Evolutionary conservation across 1,284 basidiomycete genomes (phyloP).

Genomic region (Erythrobasidium hasegawianum): DNA sequence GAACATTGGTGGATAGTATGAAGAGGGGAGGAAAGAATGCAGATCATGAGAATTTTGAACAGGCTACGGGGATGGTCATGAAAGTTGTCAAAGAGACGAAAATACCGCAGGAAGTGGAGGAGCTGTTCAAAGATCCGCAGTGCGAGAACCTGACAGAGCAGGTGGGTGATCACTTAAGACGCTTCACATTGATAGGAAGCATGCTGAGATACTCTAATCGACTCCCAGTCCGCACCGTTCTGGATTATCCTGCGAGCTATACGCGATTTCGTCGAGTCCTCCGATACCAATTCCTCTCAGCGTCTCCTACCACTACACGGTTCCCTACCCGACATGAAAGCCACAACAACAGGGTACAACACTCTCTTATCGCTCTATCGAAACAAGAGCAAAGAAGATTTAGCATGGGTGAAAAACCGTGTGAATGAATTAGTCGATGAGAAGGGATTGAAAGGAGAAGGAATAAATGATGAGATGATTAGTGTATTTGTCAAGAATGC

Average conservation of each 20-base stretch:
- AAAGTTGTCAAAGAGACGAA: slow-evolving; percentile 60
- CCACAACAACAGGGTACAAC: slow-evolving; percentile 77
- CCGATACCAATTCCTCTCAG: slow-evolving; percentile 51
- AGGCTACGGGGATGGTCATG: slow-evolving; percentile 61
- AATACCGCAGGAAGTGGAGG: slow-evolving; percentile 64
- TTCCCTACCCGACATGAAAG: slow-evolving; percentile 92
- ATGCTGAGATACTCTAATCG: too few relatives aligned
- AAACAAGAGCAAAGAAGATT: slow-evolving; percentile 65
- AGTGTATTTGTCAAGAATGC: slow-evolving; percentile 87
- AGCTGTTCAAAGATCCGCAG: slow-evolving; percentile 63
- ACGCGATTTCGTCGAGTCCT: slow-evolving; percentile 57
- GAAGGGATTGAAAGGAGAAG: slow-evolving; percentile 50
- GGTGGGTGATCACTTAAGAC: too few relatives aligned
- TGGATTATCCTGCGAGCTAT: slow-evolving; percentile 80
- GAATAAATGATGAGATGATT: slow-evolving; percentile 57
- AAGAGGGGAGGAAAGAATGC: slow-evolving; percentile 56
- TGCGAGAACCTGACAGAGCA: slow-evolving; percentile 51
- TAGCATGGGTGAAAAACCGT: slow-evolving; percentile 47
- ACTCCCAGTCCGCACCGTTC: slow-evolving; percentile 62
- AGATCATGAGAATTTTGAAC: slow-evolving; percentile 96
- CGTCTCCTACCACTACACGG: slow-evolving; percentile 59
- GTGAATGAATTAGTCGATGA: not conserved
- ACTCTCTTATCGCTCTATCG: slow-evolving; percentile 74
- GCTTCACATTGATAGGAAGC: too few relatives aligned
- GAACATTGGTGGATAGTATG: slow-evolving; percentile 59